Evolutionary conservation across 306 rosid genomes (phyloP), one percentile per base, ranked within the genome.

Genomic region (Fagus sylvatica): DNA sequence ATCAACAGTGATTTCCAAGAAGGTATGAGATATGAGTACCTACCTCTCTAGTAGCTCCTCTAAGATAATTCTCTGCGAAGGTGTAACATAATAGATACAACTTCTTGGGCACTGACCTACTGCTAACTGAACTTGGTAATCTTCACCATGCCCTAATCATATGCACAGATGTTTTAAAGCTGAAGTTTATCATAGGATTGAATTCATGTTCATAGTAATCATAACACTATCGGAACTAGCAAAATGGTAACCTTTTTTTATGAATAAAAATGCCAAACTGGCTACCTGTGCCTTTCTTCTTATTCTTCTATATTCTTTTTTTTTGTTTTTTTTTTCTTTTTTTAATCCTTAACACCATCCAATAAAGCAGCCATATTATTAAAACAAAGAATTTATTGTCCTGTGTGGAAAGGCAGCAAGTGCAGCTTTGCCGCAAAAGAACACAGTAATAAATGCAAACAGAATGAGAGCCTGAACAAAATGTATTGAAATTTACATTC

Each of bases 81-180:
- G 97, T 46, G 98, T 95, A 7, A 92, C 93, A 5, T 92, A 95
- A 82, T 95, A 91, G 70, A 91, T 95, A 82, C 98, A 95, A 74
- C 87, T 91, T 82, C 93, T 89, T 33, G 98, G 98, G 84, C 98
- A 95, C 77, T 92, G 98, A 74, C 98, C 98, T 72, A 86, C 93
- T 62, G 97, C 97, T 69, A 78, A 78, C 74, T 91, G 98, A 87
- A 89, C 90, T 84, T 82, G 95, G 83, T 89, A 92, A 82, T 95
- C 93, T 60, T 89, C 96, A 48, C 83, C 82, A 17, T 86, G 91
- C 36, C 98, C 98, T 95, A 64, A 72, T 59, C 61, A 60, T 46
- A 19, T 37, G 68, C 34, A 71, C 30, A 82, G 17, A 39, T 1
- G 34, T 5, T 55, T 15, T 13, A 75, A 46, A 55, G 43, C 37